Evolutionary conservation across 345 rosid species (phyloP).

Genomic region (Cochlearia excelsa): DNA sequence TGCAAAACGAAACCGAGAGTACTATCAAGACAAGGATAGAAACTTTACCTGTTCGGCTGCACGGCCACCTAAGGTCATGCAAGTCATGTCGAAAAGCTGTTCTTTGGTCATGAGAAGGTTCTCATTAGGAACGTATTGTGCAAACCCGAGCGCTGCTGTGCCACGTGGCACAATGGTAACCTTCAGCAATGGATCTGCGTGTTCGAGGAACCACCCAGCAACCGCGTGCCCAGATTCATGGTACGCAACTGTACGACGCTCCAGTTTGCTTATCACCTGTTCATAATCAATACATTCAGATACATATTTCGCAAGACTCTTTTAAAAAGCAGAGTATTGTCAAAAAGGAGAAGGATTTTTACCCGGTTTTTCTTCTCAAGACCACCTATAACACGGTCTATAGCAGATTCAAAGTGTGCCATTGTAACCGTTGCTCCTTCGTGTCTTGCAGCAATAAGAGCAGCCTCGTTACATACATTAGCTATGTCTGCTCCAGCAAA

Average conservation of each 20-base stretch:
- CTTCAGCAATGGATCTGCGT: slow-evolving; percentile 92
- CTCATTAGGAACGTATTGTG: slow-evolving; percentile 93
- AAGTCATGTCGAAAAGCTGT: slow-evolving; percentile 91
- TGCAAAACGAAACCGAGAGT: too few species aligned
- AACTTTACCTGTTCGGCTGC: slow-evolving; percentile 87
- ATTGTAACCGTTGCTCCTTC: slow-evolving; percentile 53
- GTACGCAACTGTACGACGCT: slow-evolving; percentile 87
- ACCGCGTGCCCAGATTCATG: slow-evolving; percentile 99
- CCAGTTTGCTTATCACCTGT: slow-evolving; percentile 89
- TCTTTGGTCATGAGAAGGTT: slow-evolving; percentile 95
- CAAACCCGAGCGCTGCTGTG: slow-evolving; percentile 93
- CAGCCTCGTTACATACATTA: slow-evolving; percentile 94
- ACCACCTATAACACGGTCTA: slow-evolving; percentile 96
- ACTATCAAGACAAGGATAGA: too few species aligned
- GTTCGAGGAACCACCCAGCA: slow-evolving; percentile 93
- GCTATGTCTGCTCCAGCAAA: slow-evolving; percentile 99
- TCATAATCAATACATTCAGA: slow-evolving; percentile 7
- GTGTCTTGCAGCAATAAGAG: slow-evolving; percentile 80
- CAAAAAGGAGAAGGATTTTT: slow-evolving; percentile 2
- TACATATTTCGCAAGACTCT: not conserved
- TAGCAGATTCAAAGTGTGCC: slow-evolving; percentile 91
- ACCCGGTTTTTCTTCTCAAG: slow-evolving; percentile 96
- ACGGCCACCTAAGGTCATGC: slow-evolving; percentile 97
- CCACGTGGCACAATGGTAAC: slow-evolving; percentile 98
- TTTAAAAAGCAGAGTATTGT: not conserved